phyloP scores from a whole-genome alignment of 148 eudicot genomes.

The Spergularia marina region DNA sequence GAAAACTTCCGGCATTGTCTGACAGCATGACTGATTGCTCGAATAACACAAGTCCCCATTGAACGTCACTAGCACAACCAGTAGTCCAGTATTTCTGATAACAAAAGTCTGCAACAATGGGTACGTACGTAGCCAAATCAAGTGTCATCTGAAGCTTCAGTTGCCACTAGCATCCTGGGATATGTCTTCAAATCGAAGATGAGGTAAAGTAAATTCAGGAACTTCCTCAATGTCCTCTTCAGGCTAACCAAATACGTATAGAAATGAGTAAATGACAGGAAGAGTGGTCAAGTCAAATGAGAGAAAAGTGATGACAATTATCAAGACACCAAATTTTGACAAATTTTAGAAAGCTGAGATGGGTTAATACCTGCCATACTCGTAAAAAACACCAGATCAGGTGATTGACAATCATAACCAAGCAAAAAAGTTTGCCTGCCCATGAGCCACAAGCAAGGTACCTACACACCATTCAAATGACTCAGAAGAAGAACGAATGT shows the following conservation, averaged over 20 bases:
- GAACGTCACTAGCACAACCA: background rate
- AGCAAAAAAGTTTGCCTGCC: conserved; percentile 96
- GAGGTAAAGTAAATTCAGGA: conserved; percentile 47
- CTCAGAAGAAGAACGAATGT: conserved; percentile 5
- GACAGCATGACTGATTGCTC: too few relatives aligned
- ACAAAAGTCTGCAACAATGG: background rate
- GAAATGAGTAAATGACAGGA: conserved; percentile 3
- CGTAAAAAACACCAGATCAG: conserved; percentile 69
- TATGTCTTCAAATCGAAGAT: conserved; percentile 26
- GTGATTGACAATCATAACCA: conserved; percentile 83
- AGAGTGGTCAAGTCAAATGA: background rate
- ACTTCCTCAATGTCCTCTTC: conserved; percentile 71
- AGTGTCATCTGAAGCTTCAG: conserved; percentile 16
- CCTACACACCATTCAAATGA: conserved; percentile 34
- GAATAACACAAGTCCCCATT: background rate
- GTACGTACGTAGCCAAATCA: background rate
- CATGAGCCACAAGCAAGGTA: conserved; percentile 85
- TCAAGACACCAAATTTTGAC: background rate
- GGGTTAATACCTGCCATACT: conserved; percentile 60
- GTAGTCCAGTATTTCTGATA: background rate
- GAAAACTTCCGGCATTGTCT: too few relatives aligned
- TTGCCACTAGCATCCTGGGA: conserved; percentile 2
- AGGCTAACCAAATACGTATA: conserved; percentile 43
- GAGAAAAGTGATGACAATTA: background rate
- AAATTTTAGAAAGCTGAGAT: background rate